These are phyloP conservation scores for Penicillium sp. DNA, from an alignment of 2,329 filamentous ascomycete species.

Conservation along the genomic window DNA sequence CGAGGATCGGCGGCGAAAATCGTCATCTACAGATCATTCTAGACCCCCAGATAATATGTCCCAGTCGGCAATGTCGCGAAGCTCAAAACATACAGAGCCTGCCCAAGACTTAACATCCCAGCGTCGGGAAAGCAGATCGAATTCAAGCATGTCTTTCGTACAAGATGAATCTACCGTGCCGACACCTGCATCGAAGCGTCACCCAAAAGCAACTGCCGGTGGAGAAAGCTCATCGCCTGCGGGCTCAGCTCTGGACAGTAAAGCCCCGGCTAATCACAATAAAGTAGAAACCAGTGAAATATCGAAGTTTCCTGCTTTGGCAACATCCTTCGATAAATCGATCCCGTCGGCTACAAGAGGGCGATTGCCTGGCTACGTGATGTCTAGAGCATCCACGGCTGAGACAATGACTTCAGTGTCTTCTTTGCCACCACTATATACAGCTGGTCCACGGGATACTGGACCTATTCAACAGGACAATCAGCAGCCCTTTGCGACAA, in stretches of 20 bases:
- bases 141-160: conserved; percentile 30
- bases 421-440: conserved; percentile 30
- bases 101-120: conserved; percentile 18
- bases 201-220: conserved; percentile 28
- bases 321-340: conserved; percentile 32
- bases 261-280: conserved; percentile 28
- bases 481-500: conserved; percentile 15
- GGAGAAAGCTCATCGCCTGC: conserved; percentile 26
- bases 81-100: conserved; percentile 26
- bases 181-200: conserved; percentile 28
- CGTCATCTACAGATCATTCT: conserved; percentile 24
- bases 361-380: conserved; percentile 44
- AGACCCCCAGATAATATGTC: conserved; percentile 28
- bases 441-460: conserved; percentile 22
- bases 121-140: conserved; percentile 32
- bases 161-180: conserved; percentile 26
- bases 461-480: conserved; percentile 18
- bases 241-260: conserved; percentile 27
- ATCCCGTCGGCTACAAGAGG: conserved; percentile 41
- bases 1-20: conserved; percentile 24
- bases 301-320: conserved; percentile 21
- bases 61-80: conserved; percentile 21
- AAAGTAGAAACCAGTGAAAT: conserved; percentile 26
- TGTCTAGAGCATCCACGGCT: conserved; percentile 40
- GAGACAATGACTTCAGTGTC: conserved; percentile 46